Base-by-base conservation (phyloP, 148 eudicot genomes). In the Chenopodium formosanum region DNA sequence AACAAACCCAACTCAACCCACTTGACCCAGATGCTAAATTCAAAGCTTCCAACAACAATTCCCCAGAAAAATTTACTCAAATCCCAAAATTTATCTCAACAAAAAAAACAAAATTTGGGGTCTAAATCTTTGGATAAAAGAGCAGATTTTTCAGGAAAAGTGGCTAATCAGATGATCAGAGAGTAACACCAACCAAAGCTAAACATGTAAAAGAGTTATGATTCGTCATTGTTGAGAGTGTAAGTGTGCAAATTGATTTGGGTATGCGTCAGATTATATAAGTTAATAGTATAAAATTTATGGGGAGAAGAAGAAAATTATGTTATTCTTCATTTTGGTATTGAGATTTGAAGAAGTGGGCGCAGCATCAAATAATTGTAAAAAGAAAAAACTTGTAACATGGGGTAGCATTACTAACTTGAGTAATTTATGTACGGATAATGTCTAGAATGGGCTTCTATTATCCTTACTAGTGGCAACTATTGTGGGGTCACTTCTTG, bases 1-100 rank as follows among this genome's bases (percentile, higher is more conserved):
- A 3, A 44, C 23, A 75, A 46, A 74, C 66, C 86, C 79, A 84
- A 68, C 25, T 29, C 34, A 84, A 27, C 86, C 86, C 76, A 84
- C 80, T 75, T 80, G 83, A 74, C 53, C n/a, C 70, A 76, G 16
- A 72, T 52, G 80, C 70, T 31, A 37, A 84, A 77, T 64, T 73
- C 12, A 40, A 53, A 52, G 71, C 44, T 81, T 12, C 32, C 31
- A 47, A 73, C 27, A 50, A 16, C 52, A n/a, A 32, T 8, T 23
- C 72, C 14, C 56, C 52, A 32, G 80, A 8, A 63, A 9, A 63
- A 16, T 77, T 47, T 29, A 4, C 29, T 62, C 14, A 67, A 53
- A 31, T 22, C 11, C 40, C 70, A 80, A 72, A 20, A 79, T 6
- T 63, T 60, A 70, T 53, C 71, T 58, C n/a, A n/a, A n/a, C n/a